Conservation (phyloP, 140 eudicot species). For the Eryngium alpinum region DNA sequence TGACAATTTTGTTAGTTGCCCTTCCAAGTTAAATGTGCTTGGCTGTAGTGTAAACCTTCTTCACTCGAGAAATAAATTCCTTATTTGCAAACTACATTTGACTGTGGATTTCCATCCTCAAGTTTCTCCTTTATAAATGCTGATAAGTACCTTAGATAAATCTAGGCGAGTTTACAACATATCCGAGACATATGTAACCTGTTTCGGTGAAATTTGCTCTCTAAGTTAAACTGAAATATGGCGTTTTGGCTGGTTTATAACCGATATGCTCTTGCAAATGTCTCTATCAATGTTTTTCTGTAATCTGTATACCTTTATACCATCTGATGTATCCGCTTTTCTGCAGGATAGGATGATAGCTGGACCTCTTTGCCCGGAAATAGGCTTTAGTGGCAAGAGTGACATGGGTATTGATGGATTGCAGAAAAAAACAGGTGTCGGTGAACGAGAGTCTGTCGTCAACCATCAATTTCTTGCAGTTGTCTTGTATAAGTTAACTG, state of each 20-base stretch:
- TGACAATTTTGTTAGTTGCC: too few relatives aligned
- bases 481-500: conserved; percentile 2
- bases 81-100: neutral
- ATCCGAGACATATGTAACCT: neutral
- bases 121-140: neutral
- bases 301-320: neutral
- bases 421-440: neutral
- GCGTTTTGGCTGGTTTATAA: neutral
- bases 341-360: neutral
- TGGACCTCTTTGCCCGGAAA: neutral
- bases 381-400: neutral
- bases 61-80: too few relatives aligned
- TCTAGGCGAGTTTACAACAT: neutral
- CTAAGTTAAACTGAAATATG: neutral
- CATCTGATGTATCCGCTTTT: neutral
- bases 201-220: neutral
- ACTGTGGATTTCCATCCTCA: neutral
- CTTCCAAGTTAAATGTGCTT: too few relatives aligned
- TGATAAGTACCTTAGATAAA: neutral
- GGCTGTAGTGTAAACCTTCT: too few relatives aligned
- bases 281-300: neutral
- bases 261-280: neutral
- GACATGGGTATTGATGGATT: neutral
- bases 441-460: neutral
- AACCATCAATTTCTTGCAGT: neutral